phyloP scores from a whole-genome alignment of 164 flowering plant species.

The Brasenia schreberi region DNA sequence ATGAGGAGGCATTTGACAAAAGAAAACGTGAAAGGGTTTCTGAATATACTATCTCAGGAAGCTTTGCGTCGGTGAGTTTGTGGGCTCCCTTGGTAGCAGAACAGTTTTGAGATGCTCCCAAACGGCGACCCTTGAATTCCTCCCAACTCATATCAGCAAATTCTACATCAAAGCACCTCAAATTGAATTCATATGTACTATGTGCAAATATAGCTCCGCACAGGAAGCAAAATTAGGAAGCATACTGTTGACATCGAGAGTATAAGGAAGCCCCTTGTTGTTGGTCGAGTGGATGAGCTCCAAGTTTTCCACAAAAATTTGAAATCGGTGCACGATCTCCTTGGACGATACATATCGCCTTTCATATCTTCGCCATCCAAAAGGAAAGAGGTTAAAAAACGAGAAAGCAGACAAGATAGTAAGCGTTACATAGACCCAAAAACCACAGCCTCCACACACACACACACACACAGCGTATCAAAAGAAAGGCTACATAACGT shows the following conservation, averaged over 20 bases:
- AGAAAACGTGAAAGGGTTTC: neutral
- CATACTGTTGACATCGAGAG: slow-evolving; percentile 57
- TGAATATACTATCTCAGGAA: slow-evolving; percentile 48
- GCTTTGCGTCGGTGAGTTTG: slow-evolving; percentile 46
- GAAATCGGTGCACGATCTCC: slow-evolving; percentile 57
- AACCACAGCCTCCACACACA: too few relatives aligned
- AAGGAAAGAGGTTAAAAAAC: too few relatives aligned
- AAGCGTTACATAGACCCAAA: too few relatives aligned
- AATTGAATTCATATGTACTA: neutral
- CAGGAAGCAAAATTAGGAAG: neutral
- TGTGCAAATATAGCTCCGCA: neutral
- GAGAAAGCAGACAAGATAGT: too few relatives aligned
- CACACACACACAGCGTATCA: too few relatives aligned
- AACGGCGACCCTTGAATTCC: slow-evolving; percentile 54
- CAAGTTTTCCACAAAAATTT: slow-evolving; percentile 54
- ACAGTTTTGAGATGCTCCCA: slow-evolving; percentile 96
- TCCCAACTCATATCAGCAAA: slow-evolving; percentile 96
- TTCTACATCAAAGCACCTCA: slow-evolving; percentile 22
- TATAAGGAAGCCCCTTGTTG: slow-evolving; percentile 49
- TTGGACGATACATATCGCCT: slow-evolving; percentile 56
- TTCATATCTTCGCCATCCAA: slow-evolving; percentile 32
- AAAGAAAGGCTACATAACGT: too few relatives aligned
- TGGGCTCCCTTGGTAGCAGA: slow-evolving; percentile 95
- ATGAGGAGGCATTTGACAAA: neutral
- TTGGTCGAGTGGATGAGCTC: slow-evolving; percentile 58